phyloP scores from a whole-genome alignment of 179 eudicot species.

The Silene coronaria region DNA sequence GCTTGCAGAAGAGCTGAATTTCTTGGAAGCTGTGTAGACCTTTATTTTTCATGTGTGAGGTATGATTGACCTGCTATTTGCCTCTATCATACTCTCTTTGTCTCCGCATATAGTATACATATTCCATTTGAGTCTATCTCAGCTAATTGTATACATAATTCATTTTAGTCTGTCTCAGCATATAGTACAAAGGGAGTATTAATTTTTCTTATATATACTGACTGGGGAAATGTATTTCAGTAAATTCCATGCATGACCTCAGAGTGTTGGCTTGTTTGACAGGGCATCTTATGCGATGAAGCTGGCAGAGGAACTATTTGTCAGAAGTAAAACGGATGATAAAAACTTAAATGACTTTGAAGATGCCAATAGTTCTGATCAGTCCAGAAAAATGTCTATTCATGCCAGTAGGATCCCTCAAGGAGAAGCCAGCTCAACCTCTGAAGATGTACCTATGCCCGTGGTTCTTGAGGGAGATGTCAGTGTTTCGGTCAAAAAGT shows the following conservation, averaged over 20 bases:
- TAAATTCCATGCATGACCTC: background rate
- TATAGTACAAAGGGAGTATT: background rate
- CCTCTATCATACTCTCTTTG: background rate
- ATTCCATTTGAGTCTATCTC: background rate
- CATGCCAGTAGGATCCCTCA: constrained; percentile 70
- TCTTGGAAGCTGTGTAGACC: constrained; percentile 89
- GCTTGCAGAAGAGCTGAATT: constrained; percentile 83
- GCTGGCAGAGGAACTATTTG: constrained; percentile 70
- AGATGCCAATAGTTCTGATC: constrained; percentile 76
- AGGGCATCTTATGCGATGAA: constrained; percentile 95
- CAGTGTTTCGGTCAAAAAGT: constrained; percentile 20
- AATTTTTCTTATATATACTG: background rate
- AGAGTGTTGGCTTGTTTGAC: constrained; percentile 22
- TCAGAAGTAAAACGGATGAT: constrained; percentile 54
- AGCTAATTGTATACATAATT: background rate
- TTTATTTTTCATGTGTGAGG: constrained; percentile 97
- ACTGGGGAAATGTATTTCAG: background rate
- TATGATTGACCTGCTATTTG: constrained; percentile 23
- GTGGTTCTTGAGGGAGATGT: constrained; percentile 29
- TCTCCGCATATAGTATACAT: background rate
- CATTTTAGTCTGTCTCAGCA: background rate
- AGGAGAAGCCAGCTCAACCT: constrained; percentile 73
- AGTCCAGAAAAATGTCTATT: too few species aligned
- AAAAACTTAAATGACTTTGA: constrained; percentile 59
- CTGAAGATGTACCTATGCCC: constrained; percentile 56